phyloP scores from a whole-genome alignment of 2,329 filamentous ascomycete species.

The Alternaria sp. region DNA sequence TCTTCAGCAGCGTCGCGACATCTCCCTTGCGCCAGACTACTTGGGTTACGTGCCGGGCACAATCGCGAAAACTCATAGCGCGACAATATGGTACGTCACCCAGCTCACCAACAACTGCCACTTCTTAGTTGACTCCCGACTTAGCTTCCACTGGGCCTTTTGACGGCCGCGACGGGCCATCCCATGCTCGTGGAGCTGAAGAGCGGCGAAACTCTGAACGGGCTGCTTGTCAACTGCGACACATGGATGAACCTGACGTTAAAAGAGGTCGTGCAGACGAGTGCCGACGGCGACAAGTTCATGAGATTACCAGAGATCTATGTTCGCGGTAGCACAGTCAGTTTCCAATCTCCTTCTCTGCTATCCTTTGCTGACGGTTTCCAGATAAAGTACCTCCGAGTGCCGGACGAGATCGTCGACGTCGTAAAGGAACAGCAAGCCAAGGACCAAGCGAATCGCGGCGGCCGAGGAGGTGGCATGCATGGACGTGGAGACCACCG shows the following conservation, averaged over 20 bases:
- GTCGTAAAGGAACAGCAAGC: constrained; percentile 92
- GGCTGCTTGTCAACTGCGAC: constrained; percentile 94
- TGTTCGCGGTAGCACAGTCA: constrained; percentile 94
- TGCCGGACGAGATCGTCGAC: constrained; percentile 96
- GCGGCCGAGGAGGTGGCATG: constrained; percentile 72
- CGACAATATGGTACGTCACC: constrained; percentile 37
- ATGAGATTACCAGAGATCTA: constrained; percentile 92
- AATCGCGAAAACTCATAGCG: neutral
- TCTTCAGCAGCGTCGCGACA: neutral
- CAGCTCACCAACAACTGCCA: neutral
- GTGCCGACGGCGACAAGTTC: constrained; percentile 93
- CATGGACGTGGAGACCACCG: constrained; percentile 64
- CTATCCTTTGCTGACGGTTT: neutral
- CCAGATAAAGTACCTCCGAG: constrained; percentile 96
- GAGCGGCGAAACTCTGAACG: constrained; percentile 96
- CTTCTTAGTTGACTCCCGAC: constrained; percentile 17
- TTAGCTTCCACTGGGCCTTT: constrained; percentile 75
- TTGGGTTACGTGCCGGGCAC: neutral
- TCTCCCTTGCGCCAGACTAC: neutral
- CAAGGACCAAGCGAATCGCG: constrained; percentile 66
- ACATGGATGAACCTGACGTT: constrained; percentile 99
- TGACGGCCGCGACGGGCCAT: constrained; percentile 95
- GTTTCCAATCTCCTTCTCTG: constrained; percentile 50
- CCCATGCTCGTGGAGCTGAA: constrained; percentile 98
- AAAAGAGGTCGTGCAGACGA: constrained; percentile 97